These are phyloP conservation scores for Neoarthrinium moseri DNA, from an alignment of 2,329 filamentous ascomycete species.

Conservation along the genomic window DNA sequence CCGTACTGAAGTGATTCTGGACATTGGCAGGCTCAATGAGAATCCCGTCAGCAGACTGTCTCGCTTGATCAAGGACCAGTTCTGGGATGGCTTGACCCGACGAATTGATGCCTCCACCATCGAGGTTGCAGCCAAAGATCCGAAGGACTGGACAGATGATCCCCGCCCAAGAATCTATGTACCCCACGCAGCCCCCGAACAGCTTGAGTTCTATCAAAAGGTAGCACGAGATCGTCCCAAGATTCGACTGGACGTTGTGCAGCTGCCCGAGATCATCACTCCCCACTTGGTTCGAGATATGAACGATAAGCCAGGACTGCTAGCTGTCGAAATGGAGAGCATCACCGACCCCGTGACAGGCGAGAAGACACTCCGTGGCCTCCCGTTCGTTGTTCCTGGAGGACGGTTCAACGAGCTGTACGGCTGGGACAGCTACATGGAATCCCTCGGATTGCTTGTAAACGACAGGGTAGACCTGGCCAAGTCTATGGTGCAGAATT, in stretches of 20 bases:
- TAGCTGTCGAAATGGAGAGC: conserved; percentile 88
- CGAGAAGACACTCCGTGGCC: conserved; percentile 69
- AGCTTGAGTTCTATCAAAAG: conserved; percentile 83
- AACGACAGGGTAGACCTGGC: conserved; percentile 84
- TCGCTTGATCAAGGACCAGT: conserved; percentile 82
- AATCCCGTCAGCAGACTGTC: conserved; percentile 89
- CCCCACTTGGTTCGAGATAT: conserved; percentile 78
- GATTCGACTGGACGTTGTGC: conserved; percentile 81
- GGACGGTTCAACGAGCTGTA: conserved; percentile 98
- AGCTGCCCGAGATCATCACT: conserved; percentile 74
- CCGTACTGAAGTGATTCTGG: conserved; percentile 84
- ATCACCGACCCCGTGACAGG: conserved; percentile 65
- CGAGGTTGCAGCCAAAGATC: conserved; percentile 80
- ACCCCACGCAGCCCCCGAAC: conserved; percentile 78
- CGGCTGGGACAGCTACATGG: conserved; percentile 99
- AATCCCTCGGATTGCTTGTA: conserved; percentile 82
- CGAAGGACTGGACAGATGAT: conserved; percentile 93
- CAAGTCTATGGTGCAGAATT: conserved; percentile 93
- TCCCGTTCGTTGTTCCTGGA: conserved; percentile 96
- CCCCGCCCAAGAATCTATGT: conserved; percentile 91
- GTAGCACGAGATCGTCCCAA: conserved; percentile 79
- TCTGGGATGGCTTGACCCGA: conserved; percentile 89
- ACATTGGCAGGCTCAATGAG: conserved; percentile 88
- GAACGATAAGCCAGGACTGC: conserved; percentile 82
- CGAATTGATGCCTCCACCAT: conserved; percentile 88